phyloP scores from a whole-genome alignment of 2,329 filamentous ascomycete species.

The Xylaria sp. region DNA sequence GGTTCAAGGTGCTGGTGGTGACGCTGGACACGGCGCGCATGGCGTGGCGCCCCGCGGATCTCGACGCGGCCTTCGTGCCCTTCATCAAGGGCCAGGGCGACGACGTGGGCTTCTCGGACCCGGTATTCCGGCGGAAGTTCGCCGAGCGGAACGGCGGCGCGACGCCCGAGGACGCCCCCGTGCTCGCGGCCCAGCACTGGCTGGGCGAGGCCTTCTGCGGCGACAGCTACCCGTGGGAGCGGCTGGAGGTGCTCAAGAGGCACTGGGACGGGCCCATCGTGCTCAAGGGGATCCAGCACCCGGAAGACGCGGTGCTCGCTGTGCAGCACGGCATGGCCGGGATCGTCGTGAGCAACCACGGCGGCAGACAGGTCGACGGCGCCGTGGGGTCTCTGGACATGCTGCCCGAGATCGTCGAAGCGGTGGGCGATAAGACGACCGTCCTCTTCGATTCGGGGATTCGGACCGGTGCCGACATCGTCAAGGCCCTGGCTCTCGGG shows the following conservation, averaged over 20 bases:
- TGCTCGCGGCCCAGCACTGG: conserved; percentile 48
- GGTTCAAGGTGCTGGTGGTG: conserved; percentile 74
- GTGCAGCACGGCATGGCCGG: conserved; percentile 41
- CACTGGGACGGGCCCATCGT: conserved; percentile 48
- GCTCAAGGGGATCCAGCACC: conserved; percentile 50
- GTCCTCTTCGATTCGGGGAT: conserved; percentile 71
- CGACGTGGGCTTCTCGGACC: conserved; percentile 72
- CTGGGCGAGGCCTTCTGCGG: conserved; percentile 44
- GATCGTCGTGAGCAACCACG: conserved; percentile 68
- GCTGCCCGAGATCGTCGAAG: conserved; percentile 69
- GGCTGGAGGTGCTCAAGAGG: conserved; percentile 41
- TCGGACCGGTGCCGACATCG: conserved; percentile 67
- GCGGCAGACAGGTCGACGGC: conserved; percentile 66
- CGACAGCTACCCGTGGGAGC: conserved; percentile 43
- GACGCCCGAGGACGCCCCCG: conserved; percentile 58
- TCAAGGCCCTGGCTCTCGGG: conserved; percentile 64
- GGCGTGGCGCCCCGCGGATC: conserved; percentile 74
- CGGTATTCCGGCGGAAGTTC: conserved; percentile 69
- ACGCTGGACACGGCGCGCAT: conserved; percentile 78
- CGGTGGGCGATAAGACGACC: conserved; percentile 67
- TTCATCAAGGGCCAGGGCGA: conserved; percentile 69
- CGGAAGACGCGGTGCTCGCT: conserved; percentile 44
- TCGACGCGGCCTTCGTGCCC: conserved; percentile 70
- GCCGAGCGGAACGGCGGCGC: conserved; percentile 59
- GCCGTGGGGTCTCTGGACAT: conserved; percentile 65